These are phyloP conservation scores for Hypoxylon sp. DNA, from an alignment of 2,329 filamentous ascomycete species.

Conservation along the genomic window DNA sequence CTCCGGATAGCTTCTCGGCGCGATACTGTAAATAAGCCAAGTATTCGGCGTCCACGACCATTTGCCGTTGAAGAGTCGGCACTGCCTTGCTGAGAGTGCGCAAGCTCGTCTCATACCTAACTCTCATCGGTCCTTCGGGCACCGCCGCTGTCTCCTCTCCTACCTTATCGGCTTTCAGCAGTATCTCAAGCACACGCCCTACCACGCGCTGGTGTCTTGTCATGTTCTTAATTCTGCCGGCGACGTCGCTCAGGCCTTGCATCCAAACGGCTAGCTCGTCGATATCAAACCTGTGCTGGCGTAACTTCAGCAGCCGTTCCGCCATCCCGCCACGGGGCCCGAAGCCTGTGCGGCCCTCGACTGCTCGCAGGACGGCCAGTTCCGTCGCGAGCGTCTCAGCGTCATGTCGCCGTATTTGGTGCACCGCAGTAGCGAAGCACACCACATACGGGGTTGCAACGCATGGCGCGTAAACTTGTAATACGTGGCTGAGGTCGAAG, in stretches of 20 bases:
- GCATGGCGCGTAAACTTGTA: neutral
- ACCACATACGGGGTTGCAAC: neutral
- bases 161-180: neutral
- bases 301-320: neutral
- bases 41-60: neutral
- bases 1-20: neutral
- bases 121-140: neutral
- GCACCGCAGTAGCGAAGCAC: neutral
- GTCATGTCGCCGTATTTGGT: slow-evolving; percentile 1
- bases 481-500: neutral
- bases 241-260: neutral
- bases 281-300: neutral
- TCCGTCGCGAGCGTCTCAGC: neutral
- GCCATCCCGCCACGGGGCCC: neutral
- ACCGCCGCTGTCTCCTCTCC: neutral
- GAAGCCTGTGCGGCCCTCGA: slow-evolving; percentile 1
- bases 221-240: slow-evolving; percentile 1
- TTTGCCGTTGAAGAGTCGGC: slow-evolving; percentile 1
- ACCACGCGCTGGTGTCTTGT: neutral
- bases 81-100: neutral
- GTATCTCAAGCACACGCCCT: neutral
- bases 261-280: neutral
- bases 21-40: slow-evolving; percentile 1
- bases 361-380: neutral
- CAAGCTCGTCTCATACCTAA: neutral